Percentiles rank a stretch among this genome's conserved stretches.
Conservation (phyloP, 179 eudicot species). For the Spergularia azorica region DNA sequence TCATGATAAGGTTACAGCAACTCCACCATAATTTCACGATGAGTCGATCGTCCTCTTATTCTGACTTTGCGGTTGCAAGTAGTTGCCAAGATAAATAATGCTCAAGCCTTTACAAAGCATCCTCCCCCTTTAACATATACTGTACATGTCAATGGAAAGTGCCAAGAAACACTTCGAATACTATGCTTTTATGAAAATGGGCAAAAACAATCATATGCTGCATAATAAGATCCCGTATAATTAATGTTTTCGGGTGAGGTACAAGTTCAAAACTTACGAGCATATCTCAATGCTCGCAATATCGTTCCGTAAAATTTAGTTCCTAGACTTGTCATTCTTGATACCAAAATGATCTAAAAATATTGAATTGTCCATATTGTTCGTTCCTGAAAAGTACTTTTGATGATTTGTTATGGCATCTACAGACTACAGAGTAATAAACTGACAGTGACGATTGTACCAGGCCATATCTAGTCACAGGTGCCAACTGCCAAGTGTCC, state of each 20-base stretch:
- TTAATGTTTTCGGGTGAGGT: no score
- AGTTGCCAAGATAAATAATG: background rate
- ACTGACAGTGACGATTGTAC: background rate
- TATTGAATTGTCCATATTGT: no score
- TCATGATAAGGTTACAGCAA: background rate
- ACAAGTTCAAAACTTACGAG: no score
- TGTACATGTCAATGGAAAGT: background rate
- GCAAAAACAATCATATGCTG: no score
- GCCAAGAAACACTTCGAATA: background rate
- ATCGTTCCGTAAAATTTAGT: no score
- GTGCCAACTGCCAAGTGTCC: slow-evolving; percentile 17
- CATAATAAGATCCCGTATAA: no score
- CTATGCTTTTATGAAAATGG: no score
- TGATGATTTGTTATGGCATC: background rate
- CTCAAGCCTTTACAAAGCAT: background rate
- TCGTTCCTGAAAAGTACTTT: background rate
- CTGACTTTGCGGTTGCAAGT: background rate
- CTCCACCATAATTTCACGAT: background rate
- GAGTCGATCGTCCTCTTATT: background rate
- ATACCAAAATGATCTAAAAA: background rate
- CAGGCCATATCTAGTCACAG: slow-evolving; percentile 2
- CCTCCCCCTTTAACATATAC: background rate
- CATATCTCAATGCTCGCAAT: no score
- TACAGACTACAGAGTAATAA: background rate
- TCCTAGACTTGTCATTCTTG: no score